Conservation (phyloP, 805 yeast genomes). For the Candida hungchunana region DNA sequence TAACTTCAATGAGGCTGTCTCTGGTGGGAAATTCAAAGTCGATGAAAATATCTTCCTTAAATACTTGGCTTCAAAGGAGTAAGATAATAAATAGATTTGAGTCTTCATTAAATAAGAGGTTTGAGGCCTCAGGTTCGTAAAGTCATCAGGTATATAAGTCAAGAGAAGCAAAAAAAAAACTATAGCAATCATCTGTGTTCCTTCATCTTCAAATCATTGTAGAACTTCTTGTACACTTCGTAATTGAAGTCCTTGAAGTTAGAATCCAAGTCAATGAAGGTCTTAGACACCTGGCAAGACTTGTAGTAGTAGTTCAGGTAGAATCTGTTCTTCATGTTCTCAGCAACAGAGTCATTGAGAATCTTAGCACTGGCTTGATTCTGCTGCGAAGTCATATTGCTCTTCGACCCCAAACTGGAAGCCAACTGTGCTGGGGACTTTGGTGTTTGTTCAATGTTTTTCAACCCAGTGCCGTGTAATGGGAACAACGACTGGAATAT, state of each 20-base stretch:
- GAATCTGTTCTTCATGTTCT: conserved; percentile 24
- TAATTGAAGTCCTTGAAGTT: conserved; percentile 54
- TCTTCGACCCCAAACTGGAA: conserved; percentile 6
- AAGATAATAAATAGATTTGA: not conserved
- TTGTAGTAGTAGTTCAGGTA: conserved; percentile 44
- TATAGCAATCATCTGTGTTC: not conserved
- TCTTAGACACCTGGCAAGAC: conserved; percentile 56
- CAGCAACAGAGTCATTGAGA: conserved; percentile 13
- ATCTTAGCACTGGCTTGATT: conserved; percentile 17
- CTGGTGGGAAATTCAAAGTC: conserved; percentile 29
- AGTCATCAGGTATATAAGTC: too few relatives aligned
- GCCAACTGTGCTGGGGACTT: conserved; percentile 17
- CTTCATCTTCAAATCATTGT: conserved; percentile 24
- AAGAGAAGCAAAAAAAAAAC: too few relatives aligned
- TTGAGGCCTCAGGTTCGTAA: too few relatives aligned
- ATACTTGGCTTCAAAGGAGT: conserved; percentile 10
- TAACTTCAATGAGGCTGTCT: conserved; percentile 35
- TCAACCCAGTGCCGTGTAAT: conserved; percentile 32
- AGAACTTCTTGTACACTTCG: conserved; percentile 40
- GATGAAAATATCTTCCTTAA: conserved; percentile 22
- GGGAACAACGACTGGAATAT: conserved; percentile 78
- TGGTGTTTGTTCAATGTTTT: conserved; percentile 22
- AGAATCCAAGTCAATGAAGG: conserved; percentile 59
- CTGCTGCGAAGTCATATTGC: conserved; percentile 1
- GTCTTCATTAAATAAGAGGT: not conserved